Evolutionary conservation across 805 yeast species (phyloP).

Genomic region (Yarrowia sp.): DNA sequence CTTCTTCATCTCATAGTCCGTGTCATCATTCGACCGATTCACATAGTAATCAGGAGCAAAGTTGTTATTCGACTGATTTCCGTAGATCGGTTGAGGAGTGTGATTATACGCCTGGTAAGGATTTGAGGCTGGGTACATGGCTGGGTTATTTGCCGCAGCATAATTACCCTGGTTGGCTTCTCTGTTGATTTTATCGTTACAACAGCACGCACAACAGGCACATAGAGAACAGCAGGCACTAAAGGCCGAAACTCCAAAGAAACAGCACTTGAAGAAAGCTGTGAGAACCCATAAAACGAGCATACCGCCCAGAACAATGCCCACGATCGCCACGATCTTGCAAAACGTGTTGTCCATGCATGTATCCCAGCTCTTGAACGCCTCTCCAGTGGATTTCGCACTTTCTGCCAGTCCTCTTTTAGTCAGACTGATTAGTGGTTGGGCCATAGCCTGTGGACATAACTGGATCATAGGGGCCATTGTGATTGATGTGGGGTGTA

Average conservation of each 20-base stretch:
- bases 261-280: slow-evolving; percentile 61
- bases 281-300: slow-evolving; percentile 61
- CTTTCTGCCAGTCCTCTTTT: slow-evolving; percentile 20
- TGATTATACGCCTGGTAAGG: slow-evolving; percentile 26
- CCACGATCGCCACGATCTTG: slow-evolving; percentile 77
- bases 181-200: slow-evolving; percentile 13
- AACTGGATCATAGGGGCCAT: slow-evolving; percentile 25
- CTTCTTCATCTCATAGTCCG: slow-evolving; percentile 12
- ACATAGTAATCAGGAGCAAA: slow-evolving; percentile 25
- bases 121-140: slow-evolving; percentile 15
- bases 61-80: slow-evolving; percentile 9
- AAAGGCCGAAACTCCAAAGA: slow-evolving; percentile 63
- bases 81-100: slow-evolving; percentile 11
- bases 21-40: not conserved
- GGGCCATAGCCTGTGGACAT: slow-evolving; percentile 19
- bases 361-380: slow-evolving; percentile 73
- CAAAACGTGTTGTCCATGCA: slow-evolving; percentile 82
- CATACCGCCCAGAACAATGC: slow-evolving; percentile 65
- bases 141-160: slow-evolving; percentile 28
- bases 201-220: slow-evolving; percentile 48
- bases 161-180: slow-evolving; percentile 15
- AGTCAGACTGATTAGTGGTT: not conserved
- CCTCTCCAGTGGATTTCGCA: slow-evolving; percentile 34
- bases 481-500: not conserved
- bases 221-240: slow-evolving; percentile 62